Evolutionary conservation across 257 asterid genomes (phyloP).

Genomic region (Capsicum baccatum): DNA sequence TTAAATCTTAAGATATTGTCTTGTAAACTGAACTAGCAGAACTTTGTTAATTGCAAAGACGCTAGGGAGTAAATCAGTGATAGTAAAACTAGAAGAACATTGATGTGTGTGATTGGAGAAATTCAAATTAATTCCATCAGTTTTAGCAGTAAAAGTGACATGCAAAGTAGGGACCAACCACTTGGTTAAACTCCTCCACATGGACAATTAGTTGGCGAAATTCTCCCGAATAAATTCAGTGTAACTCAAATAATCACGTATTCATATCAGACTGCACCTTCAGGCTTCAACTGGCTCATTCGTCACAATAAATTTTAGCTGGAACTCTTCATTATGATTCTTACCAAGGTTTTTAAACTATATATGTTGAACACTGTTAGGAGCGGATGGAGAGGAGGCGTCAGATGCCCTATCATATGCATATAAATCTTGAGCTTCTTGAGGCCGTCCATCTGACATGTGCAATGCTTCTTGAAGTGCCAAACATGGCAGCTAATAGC

Average conservation of each 20-base stretch:
- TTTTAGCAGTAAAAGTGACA: background rate
- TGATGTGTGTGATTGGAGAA: background rate
- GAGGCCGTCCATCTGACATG: constrained; percentile 95
- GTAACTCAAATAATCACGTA: background rate
- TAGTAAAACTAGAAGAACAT: background rate
- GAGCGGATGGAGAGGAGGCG: constrained; percentile 96
- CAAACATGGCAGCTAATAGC: constrained; percentile 91
- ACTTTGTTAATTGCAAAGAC: background rate
- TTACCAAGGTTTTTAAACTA: background rate
- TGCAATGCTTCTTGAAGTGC: constrained; percentile 96
- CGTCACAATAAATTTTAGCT: background rate
- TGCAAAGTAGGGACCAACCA: background rate
- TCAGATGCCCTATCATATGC: constrained; percentile 99
- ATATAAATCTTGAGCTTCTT: constrained; percentile 94
- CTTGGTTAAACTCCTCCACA: background rate
- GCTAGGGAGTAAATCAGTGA: background rate
- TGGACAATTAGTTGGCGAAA: background rate
- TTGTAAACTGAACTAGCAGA: background rate
- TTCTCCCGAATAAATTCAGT: background rate
- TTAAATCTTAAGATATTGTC: background rate
- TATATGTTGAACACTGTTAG: constrained; percentile 43
- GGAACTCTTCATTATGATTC: background rate
- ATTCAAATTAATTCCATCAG: background rate
- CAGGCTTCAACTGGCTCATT: background rate
- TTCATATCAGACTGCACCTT: constrained; percentile 5